These are phyloP conservation scores for Rhododendron ovatum DNA, from an alignment of 148 eudicot species.

Conservation along the genomic window DNA sequence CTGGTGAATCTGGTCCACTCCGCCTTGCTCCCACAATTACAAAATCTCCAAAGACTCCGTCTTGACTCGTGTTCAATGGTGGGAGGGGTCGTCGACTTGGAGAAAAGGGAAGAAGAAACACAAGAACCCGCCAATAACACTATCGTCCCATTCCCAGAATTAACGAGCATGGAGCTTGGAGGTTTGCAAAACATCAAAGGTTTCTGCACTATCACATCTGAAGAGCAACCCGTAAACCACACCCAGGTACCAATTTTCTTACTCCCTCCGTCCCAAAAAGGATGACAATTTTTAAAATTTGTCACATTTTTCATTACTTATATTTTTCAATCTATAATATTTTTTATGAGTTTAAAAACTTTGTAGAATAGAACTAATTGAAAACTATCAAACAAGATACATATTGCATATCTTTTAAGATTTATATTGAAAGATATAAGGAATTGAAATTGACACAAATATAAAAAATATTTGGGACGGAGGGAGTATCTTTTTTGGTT, in stretches of 20 bases:
- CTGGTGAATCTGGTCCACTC: not conserved
- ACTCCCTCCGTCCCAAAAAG: too few species aligned
- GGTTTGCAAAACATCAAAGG: not conserved
- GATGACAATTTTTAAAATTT: too few species aligned
- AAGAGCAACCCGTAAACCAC: not conserved
- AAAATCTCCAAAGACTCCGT: fast-evolving
- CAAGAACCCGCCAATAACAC: not conserved
- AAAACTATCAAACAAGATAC: too few species aligned
- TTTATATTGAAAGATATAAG: too few species aligned
- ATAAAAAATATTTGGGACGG: too few species aligned
- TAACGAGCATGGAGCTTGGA: fast-evolving
- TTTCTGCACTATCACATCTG: not conserved
- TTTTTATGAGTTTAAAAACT: too few species aligned
- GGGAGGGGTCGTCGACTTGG: not conserved
- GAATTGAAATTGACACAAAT: too few species aligned
- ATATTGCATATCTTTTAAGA: too few species aligned
- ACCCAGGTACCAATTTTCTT: not conserved
- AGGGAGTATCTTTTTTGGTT: not conserved
- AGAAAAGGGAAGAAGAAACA: not conserved
- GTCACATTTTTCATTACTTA: too few species aligned
- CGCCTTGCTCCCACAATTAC: not conserved
- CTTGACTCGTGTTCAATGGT: not conserved
- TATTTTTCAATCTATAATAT: too few species aligned
- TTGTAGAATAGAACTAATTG: too few species aligned
- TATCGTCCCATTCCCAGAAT: not conserved